Conservation (phyloP, 495 filamentous ascomycete species). For the Hyaloscypha hepaticicola region DNA sequence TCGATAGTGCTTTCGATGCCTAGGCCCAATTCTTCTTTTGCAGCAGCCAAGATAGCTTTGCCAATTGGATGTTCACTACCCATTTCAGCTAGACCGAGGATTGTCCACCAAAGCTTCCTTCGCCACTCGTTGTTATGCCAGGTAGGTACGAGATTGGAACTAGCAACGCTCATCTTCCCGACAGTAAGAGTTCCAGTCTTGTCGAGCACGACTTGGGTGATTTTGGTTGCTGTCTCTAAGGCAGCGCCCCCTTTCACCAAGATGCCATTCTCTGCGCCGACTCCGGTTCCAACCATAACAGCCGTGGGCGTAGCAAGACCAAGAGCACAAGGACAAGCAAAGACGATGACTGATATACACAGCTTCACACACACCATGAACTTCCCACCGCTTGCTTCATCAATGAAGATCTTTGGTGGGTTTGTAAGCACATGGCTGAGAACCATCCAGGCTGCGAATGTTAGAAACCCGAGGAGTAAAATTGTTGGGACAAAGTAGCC, state of each 20-base stretch:
- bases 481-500: slow-evolving; percentile 95
- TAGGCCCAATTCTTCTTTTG: slow-evolving; percentile 71
- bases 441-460: slow-evolving; percentile 93
- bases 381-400: slow-evolving; percentile 76
- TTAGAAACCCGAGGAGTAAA: slow-evolving; percentile 76
- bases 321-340: slow-evolving; percentile 94
- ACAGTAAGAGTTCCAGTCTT: slow-evolving; percentile 97
- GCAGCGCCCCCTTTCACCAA: slow-evolving; percentile 94
- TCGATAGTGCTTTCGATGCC: slow-evolving; percentile 72
- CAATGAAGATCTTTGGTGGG: slow-evolving; percentile 87
- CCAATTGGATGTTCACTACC: slow-evolving; percentile 95
- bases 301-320: slow-evolving; percentile 94
- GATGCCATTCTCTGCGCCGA: slow-evolving; percentile 96
- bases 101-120: slow-evolving; percentile 84
- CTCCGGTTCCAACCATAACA: slow-evolving; percentile 97
- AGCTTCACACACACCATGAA: slow-evolving; percentile 97
- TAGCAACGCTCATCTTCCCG: slow-evolving; percentile 89
- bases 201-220: slow-evolving; percentile 95
- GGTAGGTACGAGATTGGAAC: slow-evolving; percentile 58
- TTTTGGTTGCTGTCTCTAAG: slow-evolving; percentile 86
- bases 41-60: slow-evolving; percentile 72
- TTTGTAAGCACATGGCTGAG: slow-evolving; percentile 77
- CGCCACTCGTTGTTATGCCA: slow-evolving; percentile 72
- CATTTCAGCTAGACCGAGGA: slow-evolving; percentile 91
- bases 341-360: slow-evolving; percentile 98